These are phyloP conservation scores for Saccharata proteae DNA, from an alignment of 2,329 filamentous ascomycete genomes.

Conservation along the genomic window DNA sequence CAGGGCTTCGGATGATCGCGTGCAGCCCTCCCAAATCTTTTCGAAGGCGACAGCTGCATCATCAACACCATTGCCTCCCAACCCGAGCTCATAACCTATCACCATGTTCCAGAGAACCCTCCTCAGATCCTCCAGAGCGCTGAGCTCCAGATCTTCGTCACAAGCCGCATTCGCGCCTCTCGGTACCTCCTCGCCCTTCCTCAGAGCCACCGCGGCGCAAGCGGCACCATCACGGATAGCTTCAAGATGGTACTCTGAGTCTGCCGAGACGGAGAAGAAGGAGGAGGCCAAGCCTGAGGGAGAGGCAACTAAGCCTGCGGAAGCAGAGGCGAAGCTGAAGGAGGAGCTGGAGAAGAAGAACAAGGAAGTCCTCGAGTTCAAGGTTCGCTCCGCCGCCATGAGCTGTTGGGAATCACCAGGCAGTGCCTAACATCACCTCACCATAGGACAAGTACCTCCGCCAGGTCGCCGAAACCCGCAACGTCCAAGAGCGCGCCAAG, in stretches of 20 bases:
- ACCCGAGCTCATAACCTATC: slow-evolving; percentile 10
- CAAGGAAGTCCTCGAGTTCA: slow-evolving; percentile 66
- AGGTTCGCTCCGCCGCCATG: slow-evolving; percentile 47
- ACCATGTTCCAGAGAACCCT: slow-evolving; percentile 40
- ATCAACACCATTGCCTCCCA: too few species aligned
- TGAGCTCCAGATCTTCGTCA: too few species aligned
- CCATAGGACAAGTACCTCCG: slow-evolving; percentile 85
- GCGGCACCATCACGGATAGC: slow-evolving; percentile 13
- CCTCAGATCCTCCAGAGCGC: slow-evolving; percentile 35
- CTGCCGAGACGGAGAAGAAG: slow-evolving; percentile 31
- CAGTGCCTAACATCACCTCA: slow-evolving; percentile 2
- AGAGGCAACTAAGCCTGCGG: slow-evolving; percentile 34
- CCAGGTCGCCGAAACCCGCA: slow-evolving; percentile 91
- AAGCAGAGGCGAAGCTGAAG: slow-evolving; percentile 32
- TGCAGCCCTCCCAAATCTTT: too few species aligned
- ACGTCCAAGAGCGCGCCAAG: slow-evolving; percentile 87
- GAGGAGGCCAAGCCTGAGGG: slow-evolving; percentile 27
- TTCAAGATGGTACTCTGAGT: slow-evolving; percentile 34
- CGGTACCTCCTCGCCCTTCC: slow-evolving; percentile 27
- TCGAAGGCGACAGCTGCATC: too few species aligned
- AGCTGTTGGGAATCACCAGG: not conserved
- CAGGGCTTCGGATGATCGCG: too few species aligned
- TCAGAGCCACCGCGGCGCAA: slow-evolving; percentile 14
- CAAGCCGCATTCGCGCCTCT: slow-evolving; percentile 21
- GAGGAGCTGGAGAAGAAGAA: slow-evolving; percentile 62